These are phyloP conservation scores for Pugionium dolabratum DNA, from an alignment of 345 rosid genomes.

Conservation along the genomic window DNA sequence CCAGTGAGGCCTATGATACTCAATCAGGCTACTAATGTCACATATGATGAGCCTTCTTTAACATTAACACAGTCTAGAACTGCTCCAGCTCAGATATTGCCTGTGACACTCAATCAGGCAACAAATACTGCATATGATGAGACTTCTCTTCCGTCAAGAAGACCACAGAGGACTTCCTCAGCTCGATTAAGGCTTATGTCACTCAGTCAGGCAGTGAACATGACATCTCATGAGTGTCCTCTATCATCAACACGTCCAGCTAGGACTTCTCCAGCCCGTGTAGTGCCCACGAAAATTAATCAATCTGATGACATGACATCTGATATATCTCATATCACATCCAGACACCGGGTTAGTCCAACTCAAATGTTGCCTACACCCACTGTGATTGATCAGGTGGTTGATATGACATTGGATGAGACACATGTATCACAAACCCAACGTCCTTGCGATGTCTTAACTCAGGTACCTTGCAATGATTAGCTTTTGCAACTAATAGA, in stretches of 20 bases:
- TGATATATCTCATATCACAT: slow-evolving; percentile 22
- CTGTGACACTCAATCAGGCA: slow-evolving; percentile 20
- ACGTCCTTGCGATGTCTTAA: slow-evolving; percentile 10
- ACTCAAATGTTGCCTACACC: slow-evolving; percentile 23
- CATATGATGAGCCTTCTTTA: slow-evolving; percentile 29
- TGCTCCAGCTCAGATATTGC: slow-evolving; percentile 26
- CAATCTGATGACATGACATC: slow-evolving; percentile 15
- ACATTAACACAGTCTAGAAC: slow-evolving; percentile 27
- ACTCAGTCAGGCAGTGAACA: slow-evolving; percentile 29
- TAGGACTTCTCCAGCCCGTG: slow-evolving; percentile 41
- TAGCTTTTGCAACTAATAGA: background rate
- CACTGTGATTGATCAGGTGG: slow-evolving; percentile 20
- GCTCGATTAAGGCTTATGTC: slow-evolving; percentile 31
- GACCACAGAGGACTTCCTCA: slow-evolving; percentile 35
- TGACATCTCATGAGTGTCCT: slow-evolving; percentile 36
- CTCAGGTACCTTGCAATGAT: slow-evolving; percentile 31
- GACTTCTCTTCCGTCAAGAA: slow-evolving; percentile 19
- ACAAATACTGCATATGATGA: slow-evolving; percentile 11
- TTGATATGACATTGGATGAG: slow-evolving; percentile 24
- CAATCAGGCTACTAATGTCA: slow-evolving; percentile 17
- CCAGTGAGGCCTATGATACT: slow-evolving; percentile 26
- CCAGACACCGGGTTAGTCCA: slow-evolving; percentile 26
- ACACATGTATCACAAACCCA: slow-evolving; percentile 20
- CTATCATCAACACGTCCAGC: slow-evolving; percentile 26
- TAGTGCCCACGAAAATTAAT: slow-evolving; percentile 18